phyloP scores from a whole-genome alignment of 192 early-diverging fungal species.

The Lunasporangiospora selenospora region DNA sequence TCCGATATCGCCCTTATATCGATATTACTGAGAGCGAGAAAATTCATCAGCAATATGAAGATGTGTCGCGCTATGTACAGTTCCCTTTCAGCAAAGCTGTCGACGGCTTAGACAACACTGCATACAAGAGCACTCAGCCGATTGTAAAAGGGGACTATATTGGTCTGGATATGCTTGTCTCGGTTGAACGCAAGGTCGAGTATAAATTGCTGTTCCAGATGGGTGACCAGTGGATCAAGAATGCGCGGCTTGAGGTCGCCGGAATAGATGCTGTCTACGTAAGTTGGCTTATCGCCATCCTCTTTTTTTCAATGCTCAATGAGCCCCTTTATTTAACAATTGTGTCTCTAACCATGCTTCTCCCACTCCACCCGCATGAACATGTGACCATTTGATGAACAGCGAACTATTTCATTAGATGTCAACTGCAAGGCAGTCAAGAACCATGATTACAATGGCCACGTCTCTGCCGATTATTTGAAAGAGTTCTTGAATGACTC shows the following conservation, averaged over 20 bases:
- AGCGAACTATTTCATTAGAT: constrained; percentile 13
- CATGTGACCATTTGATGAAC: background rate
- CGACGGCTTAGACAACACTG: constrained; percentile 55
- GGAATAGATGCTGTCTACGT: constrained; percentile 43
- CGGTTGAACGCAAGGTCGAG: constrained; percentile 46
- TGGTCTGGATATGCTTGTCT: constrained; percentile 60
- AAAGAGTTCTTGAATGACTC: constrained; percentile 29
- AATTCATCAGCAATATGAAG: constrained; percentile 54
- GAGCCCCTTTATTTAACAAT: too few species aligned
- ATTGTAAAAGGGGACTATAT: constrained; percentile 59
- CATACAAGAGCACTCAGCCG: constrained; percentile 51
- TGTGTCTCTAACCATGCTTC: too few species aligned
- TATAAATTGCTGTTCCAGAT: constrained; percentile 35
- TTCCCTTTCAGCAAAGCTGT: constrained; percentile 58
- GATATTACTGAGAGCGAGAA: constrained; percentile 54
- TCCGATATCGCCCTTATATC: constrained; percentile 56
- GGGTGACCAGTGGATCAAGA: constrained; percentile 44
- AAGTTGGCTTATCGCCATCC: too few species aligned
- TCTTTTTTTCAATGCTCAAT: too few species aligned
- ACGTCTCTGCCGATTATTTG: constrained; percentile 6
- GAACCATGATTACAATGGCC: constrained; percentile 25
- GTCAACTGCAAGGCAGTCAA: constrained; percentile 27
- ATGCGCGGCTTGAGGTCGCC: constrained; percentile 29
- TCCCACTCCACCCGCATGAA: too few species aligned
- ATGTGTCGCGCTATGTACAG: constrained; percentile 30